Conservation (phyloP, 495 filamentous ascomycete species). For the Penicillium roqueforti region DNA sequence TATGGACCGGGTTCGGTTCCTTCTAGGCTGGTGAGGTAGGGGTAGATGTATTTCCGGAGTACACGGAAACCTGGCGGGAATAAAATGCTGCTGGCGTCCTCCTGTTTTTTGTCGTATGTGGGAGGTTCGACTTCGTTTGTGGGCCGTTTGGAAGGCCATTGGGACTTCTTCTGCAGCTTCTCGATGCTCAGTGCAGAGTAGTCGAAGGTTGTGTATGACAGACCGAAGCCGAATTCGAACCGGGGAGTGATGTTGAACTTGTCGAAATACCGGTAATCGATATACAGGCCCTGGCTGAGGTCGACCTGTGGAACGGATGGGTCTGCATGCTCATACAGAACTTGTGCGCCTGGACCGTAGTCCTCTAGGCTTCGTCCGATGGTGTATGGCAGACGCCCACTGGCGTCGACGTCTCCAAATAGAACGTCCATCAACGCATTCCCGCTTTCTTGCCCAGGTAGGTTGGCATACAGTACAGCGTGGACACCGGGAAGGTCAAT, state of each 20-base stretch:
- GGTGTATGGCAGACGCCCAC: slow-evolving; percentile 85
- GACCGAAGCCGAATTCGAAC: slow-evolving; percentile 69
- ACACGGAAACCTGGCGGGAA: slow-evolving; percentile 65
- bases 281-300: slow-evolving; percentile 76
- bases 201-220: slow-evolving; percentile 77
- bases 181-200: slow-evolving; percentile 56
- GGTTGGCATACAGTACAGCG: slow-evolving; percentile 77
- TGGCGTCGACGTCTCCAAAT: slow-evolving; percentile 81
- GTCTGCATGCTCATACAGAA: slow-evolving; percentile 71
- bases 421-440: slow-evolving; percentile 80
- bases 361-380: slow-evolving; percentile 76
- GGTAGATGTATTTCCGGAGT: slow-evolving; percentile 81
- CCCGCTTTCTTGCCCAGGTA: slow-evolving; percentile 88
- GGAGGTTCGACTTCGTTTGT: slow-evolving; percentile 55
- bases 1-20: slow-evolving; percentile 52
- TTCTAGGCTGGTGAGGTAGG: slow-evolving; percentile 58
- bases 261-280: slow-evolving; percentile 93
- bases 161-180: slow-evolving; percentile 51
- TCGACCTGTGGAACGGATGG: slow-evolving; percentile 71
- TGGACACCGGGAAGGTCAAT: slow-evolving; percentile 75
- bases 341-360: slow-evolving; percentile 73
- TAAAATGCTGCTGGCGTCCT: slow-evolving; percentile 53
- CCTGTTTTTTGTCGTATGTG: slow-evolving; percentile 52
- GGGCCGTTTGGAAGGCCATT: slow-evolving; percentile 58
- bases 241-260: slow-evolving; percentile 60